Base-by-base conservation (phyloP, 257 asterid species). In the Pogostemon cablin region DNA sequence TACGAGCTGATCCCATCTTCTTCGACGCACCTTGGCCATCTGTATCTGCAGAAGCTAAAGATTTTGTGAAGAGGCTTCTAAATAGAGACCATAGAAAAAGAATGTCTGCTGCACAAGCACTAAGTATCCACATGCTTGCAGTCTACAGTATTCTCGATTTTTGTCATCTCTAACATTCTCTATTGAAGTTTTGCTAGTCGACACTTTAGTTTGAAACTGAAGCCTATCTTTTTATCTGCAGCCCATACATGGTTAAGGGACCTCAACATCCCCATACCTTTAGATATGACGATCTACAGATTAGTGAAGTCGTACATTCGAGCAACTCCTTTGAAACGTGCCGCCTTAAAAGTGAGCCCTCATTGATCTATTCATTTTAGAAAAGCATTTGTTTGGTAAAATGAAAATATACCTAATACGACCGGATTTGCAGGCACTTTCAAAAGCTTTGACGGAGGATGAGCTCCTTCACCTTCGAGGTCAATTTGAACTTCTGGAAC, bases 41-140 rank as follows among this genome's bases (percentile, higher is more conserved):
- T 3, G 95, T 93, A 4, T 83, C 96, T 1, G 67, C 91, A 37
- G 93, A 91, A 80, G 99, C 79, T 79, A 93, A 86, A 77, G 99
- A 93, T 81, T 93, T 93, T 67, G 99, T 91, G 68, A 93, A 87
- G 72, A 83, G 96, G 80, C 95, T 93, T 79, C 83, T 93, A 75
- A 87, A 84, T 74, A 89, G 93, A 71, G 99, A 93, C 75, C 97
- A 91, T 47, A 75, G 97, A 58, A 93, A 93, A 84, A 79, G 99
- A 84, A 93, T 93, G 97, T 86, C 89, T 39, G 99, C 99, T 62
- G 91, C 96, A 57, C 97, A 91, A 80, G 97, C 99, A 71, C 84
- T 91, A 80, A 75, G 91, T 71, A 0, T 39, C 6, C 8, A 64
- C 48, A 20, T 41, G 15, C 71, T 52, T 34, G 41, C 32, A 46